Evolutionary conservation across 2,329 filamentous ascomycete genomes (phyloP).

Genomic region (Ophiosphaerella herpotricha): DNA sequence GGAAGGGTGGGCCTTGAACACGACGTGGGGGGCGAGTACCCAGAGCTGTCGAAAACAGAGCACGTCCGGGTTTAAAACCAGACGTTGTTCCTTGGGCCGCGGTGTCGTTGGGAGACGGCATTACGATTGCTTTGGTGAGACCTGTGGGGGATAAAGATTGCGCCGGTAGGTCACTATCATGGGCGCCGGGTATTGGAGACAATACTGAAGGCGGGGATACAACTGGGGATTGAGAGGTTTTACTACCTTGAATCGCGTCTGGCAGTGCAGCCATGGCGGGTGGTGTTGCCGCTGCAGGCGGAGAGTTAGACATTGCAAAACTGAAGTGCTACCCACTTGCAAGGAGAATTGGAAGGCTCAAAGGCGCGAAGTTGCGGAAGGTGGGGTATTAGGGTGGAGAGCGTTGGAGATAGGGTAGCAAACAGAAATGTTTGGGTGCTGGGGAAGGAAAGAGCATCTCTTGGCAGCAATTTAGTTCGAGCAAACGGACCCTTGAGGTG

Average conservation of each 20-base stretch:
- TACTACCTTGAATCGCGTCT: neutral
- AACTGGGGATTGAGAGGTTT: neutral
- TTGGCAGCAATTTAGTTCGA: constrained; percentile 1
- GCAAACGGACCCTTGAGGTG: neutral
- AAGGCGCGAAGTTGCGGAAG: neutral
- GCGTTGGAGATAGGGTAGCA: neutral
- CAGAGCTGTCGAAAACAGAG: constrained; percentile 39
- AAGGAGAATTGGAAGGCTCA: neutral
- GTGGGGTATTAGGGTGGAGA: neutral
- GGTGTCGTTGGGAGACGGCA: constrained; percentile 1
- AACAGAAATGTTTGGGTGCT: neutral
- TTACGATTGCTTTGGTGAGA: constrained; percentile 14
- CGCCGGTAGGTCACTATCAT: neutral
- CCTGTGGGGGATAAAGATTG: neutral
- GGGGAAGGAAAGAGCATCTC: constrained; percentile 8
- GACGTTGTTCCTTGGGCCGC: neutral
- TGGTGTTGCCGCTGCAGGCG: too few species aligned
- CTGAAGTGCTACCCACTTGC: too few species aligned
- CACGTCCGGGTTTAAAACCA: constrained; percentile 5
- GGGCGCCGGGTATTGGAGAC: too few species aligned
- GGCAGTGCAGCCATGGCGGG: too few species aligned
- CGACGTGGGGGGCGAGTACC: constrained; percentile 22
- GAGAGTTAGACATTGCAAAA: too few species aligned
- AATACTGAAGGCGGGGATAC: constrained; percentile 1
- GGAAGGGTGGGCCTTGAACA: constrained; percentile 12